A percentile compares a stretch with the other conserved stretches of the same genome.
Conservation (phyloP, 208 protist species). For the Wallacemonas sp. region DNA sequence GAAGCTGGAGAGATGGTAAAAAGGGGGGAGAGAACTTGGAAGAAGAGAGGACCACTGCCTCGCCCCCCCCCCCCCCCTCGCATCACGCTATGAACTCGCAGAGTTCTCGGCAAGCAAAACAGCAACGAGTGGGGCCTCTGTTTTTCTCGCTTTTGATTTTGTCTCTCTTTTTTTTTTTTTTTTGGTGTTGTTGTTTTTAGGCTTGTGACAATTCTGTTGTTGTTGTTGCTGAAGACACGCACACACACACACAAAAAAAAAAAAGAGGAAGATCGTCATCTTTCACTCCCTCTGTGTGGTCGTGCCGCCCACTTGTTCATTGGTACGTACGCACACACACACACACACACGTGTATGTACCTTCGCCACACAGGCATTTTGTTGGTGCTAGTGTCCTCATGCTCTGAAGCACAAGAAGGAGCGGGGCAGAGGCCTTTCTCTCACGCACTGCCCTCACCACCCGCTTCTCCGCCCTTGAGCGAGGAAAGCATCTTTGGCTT, state of each 20-base stretch:
- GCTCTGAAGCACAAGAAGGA: no score
- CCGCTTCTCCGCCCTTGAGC: conserved; percentile 2
- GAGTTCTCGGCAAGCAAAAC: background rate
- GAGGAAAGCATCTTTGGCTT: conserved; percentile 21
- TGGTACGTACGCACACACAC: background rate
- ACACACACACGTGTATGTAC: background rate
- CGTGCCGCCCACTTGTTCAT: background rate
- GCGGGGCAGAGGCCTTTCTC: no score
- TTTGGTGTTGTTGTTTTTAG: no score
- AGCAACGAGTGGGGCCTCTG: background rate
- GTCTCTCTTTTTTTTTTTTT: conserved; percentile 10
- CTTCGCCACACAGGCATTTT: no score
- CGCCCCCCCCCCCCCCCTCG: no score
- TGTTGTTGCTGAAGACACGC: background rate
- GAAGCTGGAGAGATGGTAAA: no score
- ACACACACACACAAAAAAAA: background rate
- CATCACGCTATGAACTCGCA: background rate
- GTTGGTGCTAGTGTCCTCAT: no score
- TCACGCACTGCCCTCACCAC: background rate
- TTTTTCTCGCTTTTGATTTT: background rate
- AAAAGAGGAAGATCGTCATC: background rate
- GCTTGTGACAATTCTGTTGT: background rate
- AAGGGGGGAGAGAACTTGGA: no score
- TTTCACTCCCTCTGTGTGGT: background rate
- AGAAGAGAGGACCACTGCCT: no score